Conservation (phyloP, 2,329 filamentous ascomycete genomes). For the Nigrospora sphaerica region DNA sequence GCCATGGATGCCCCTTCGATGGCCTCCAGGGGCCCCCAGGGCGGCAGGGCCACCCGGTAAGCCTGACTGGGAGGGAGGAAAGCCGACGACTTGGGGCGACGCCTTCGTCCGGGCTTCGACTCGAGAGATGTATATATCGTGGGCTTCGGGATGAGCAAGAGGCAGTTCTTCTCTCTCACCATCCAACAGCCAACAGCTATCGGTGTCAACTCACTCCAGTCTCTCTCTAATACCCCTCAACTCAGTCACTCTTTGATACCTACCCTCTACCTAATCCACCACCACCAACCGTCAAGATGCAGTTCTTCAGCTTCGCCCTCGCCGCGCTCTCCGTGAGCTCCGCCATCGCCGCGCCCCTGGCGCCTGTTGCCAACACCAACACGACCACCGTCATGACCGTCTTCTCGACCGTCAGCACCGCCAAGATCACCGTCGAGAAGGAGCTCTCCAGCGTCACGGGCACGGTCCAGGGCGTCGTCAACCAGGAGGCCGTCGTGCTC, state of each 20-base stretch:
- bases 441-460: slow-evolving; percentile 8
- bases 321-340: slow-evolving; percentile 23
- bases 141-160: background rate
- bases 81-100: background rate
- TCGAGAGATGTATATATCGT: slow-evolving; percentile 4
- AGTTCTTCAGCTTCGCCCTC: slow-evolving; percentile 22
- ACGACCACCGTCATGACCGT: slow-evolving; percentile 1
- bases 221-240: slow-evolving; percentile 10
- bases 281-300: slow-evolving; percentile 17
- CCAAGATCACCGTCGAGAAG: slow-evolving; percentile 10
- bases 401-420: slow-evolving; percentile 8
- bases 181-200: slow-evolving; percentile 12
- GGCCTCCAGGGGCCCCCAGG: no score
- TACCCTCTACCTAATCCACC: slow-evolving; percentile 3
- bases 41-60: no score
- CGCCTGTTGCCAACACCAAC: slow-evolving; percentile 6
- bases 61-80: no score
- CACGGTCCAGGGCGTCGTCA: background rate
- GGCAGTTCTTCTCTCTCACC: slow-evolving; percentile 5
- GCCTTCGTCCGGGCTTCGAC: background rate
- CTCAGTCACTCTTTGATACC: slow-evolving; percentile 18
- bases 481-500: slow-evolving; percentile 4
- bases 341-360: slow-evolving; percentile 17
- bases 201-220: slow-evolving; percentile 15
- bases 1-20: no score